Evolutionary conservation across 169 alveolate genomes (phyloP).

Genomic region (Plasmodium coatneyi): DNA sequence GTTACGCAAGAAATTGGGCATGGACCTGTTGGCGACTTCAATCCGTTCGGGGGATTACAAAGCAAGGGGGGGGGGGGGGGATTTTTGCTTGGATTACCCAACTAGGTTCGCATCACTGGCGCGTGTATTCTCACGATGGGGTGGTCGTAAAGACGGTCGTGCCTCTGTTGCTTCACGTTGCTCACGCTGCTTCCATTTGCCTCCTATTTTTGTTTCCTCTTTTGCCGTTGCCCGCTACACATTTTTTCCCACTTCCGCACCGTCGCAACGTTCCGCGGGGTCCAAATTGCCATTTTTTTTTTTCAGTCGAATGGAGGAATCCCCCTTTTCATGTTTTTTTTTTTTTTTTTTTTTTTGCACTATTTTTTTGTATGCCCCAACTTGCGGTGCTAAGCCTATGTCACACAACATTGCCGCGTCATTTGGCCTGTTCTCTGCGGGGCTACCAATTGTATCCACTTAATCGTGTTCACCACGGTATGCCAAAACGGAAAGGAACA

Average conservation of each 20-base stretch:
- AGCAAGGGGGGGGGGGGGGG: neutral
- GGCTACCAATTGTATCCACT: neutral
- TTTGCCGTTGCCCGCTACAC: neutral
- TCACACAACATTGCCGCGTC: neutral
- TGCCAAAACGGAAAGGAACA: neutral
- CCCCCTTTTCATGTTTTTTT: neutral
- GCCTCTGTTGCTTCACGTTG: neutral
- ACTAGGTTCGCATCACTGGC: neutral
- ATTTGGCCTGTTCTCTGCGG: neutral
- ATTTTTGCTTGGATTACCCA: neutral
- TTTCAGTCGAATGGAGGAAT: neutral
- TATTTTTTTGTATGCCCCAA: neutral
- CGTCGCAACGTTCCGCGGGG: neutral
- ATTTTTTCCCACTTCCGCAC: neutral
- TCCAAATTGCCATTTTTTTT: neutral
- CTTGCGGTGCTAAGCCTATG: neutral
- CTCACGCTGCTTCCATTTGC: neutral
- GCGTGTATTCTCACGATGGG: neutral
- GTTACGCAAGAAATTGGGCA: neutral
- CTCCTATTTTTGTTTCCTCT: neutral
- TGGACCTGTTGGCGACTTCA: neutral
- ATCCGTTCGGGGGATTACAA: neutral
- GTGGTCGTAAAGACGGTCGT: neutral
- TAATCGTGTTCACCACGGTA: neutral
- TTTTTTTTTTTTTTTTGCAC: neutral